Conservation (phyloP, 2,329 filamentous ascomycete genomes). For the Epichloe coenophiala region DNA sequence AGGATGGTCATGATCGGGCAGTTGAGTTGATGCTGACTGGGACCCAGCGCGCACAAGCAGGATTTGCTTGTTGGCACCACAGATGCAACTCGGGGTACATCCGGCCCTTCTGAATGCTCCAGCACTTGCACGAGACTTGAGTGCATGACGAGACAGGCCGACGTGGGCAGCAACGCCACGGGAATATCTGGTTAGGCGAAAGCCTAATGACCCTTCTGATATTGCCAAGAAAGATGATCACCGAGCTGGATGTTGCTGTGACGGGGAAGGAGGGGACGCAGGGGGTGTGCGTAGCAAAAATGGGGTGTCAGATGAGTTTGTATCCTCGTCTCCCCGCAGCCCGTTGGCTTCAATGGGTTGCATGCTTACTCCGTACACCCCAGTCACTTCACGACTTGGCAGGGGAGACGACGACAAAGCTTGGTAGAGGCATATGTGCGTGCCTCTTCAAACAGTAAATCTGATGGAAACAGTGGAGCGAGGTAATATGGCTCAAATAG, state of each 20-base stretch:
- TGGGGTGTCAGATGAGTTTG: not conserved
- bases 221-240: not conserved
- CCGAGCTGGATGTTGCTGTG: not conserved
- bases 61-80: not conserved
- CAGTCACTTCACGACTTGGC: not conserved
- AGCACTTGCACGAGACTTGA: conserved; percentile 6
- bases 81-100: not conserved
- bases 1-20: not conserved
- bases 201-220: not conserved
- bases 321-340: not conserved
- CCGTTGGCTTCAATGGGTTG: not conserved
- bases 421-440: not conserved
- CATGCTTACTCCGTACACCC: not conserved
- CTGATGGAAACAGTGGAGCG: not conserved
- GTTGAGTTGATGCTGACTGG: not conserved
- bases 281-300: conserved; percentile 1
- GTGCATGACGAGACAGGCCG: conserved; percentile 1
- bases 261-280: not conserved
- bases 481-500: not conserved
- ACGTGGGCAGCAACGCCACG: not conserved
- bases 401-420: not conserved
- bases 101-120: conserved; percentile 1
- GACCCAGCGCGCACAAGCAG: not conserved
- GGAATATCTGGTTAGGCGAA: not conserved
- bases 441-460: not conserved